phyloP scores from a whole-genome alignment of 164 flowering plant genomes.

The Vitis labrusca region DNA sequence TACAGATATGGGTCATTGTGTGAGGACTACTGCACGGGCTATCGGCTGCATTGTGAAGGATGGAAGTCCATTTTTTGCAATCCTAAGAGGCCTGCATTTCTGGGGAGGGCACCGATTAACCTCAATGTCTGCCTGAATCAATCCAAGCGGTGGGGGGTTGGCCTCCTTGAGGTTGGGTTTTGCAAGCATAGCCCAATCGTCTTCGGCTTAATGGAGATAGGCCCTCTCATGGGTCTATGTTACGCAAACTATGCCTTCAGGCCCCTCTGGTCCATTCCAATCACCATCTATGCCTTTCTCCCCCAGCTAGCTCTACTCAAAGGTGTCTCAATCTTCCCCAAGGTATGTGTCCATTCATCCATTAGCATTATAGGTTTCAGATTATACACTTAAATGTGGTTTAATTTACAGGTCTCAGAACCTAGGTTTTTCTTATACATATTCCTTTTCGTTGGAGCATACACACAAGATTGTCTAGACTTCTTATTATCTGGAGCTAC shows the following conservation, averaged over 20 bases:
- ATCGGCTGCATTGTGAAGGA: constrained; percentile 64
- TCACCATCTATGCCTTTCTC: constrained; percentile 51
- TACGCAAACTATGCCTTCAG: constrained; percentile 42
- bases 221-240: constrained; percentile 41
- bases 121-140: constrained; percentile 52
- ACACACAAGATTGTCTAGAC: too few species aligned
- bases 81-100: constrained; percentile 67
- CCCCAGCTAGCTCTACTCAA: constrained; percentile 64
- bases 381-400: too few species aligned
- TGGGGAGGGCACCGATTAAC: constrained; percentile 55
- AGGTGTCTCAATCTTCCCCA: constrained; percentile 49
- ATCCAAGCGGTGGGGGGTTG: constrained; percentile 63
- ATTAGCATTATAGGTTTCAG: too few species aligned
- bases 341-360: constrained; percentile 34
- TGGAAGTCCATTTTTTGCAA: constrained; percentile 69
- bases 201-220: constrained; percentile 37
- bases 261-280: constrained; percentile 56
- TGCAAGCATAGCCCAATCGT: constrained; percentile 50
- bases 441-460: too few species aligned
- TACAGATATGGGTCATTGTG: constrained; percentile 72
- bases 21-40: constrained; percentile 77
- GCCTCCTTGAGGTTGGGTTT: constrained; percentile 52
- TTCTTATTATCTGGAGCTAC: too few species aligned
- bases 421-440: too few species aligned
- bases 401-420: too few species aligned